These are phyloP conservation scores for Diaporthe nobilis DNA, from an alignment of 2,329 filamentous ascomycete genomes.

Conservation along the genomic window DNA sequence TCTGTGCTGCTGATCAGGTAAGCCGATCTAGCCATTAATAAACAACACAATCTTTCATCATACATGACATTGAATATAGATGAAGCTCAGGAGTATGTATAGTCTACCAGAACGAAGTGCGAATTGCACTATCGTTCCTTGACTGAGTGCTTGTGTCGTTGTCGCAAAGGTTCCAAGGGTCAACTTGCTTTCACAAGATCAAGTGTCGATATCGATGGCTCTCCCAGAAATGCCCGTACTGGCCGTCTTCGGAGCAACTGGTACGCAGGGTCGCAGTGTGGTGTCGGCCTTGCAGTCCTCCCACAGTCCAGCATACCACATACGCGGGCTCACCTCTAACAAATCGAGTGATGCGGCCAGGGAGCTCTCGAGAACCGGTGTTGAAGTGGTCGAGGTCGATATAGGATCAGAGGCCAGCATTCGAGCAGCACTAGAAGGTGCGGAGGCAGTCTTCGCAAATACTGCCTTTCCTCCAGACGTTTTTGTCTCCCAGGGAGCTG, in stretches of 20 bases:
- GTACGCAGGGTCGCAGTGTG: background rate
- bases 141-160: background rate
- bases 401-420: background rate
- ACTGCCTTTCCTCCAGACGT: background rate
- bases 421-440: background rate
- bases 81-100: background rate
- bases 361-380: background rate
- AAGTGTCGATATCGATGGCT: background rate
- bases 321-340: background rate
- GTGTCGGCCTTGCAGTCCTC: background rate
- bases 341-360: background rate
- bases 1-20: background rate
- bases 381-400: conserved; percentile 16
- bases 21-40: background rate
- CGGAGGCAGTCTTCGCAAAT: background rate
- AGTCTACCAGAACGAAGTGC: background rate
- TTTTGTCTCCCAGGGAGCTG: background rate
- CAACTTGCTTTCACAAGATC: background rate
- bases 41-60: background rate
- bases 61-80: background rate
- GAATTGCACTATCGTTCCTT: background rate
- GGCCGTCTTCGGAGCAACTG: conserved; percentile 3
- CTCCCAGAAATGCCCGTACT: background rate
- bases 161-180: background rate
- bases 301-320: background rate